Conservation (phyloP, 2,329 filamentous ascomycete genomes). For the Alternaria gansuensis region DNA sequence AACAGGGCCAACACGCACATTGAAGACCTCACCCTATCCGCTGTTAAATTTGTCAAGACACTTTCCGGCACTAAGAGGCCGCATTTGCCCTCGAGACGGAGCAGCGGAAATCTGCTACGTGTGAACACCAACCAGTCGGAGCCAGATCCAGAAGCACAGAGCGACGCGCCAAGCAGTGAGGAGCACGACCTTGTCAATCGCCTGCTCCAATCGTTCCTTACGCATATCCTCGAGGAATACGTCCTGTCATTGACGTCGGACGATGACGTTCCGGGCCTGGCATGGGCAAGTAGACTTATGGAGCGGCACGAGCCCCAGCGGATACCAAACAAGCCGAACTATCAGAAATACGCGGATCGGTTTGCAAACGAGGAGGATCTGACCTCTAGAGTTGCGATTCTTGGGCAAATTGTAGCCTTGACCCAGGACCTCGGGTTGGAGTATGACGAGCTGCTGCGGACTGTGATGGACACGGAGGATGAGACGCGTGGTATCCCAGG, state of each 20-base stretch:
- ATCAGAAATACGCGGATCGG: slow-evolving; percentile 67
- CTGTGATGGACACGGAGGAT: slow-evolving; percentile 53
- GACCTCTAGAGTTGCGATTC: slow-evolving; percentile 68
- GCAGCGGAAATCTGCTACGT: slow-evolving; percentile 58
- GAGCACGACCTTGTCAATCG: slow-evolving; percentile 70
- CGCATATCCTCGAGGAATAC: slow-evolving; percentile 78
- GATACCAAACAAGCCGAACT: slow-evolving; percentile 64
- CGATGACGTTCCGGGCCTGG: slow-evolving; percentile 60
- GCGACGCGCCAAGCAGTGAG: slow-evolving; percentile 55
- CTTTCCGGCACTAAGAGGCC: slow-evolving; percentile 74
- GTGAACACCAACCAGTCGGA: slow-evolving; percentile 49
- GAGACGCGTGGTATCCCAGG: slow-evolving; percentile 55
- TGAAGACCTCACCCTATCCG: slow-evolving; percentile 73
- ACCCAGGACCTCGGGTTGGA: slow-evolving; percentile 65
- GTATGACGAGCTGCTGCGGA: slow-evolving; percentile 58
- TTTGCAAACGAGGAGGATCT: slow-evolving; percentile 72
- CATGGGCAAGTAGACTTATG: slow-evolving; percentile 66
- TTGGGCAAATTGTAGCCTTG: slow-evolving; percentile 77
- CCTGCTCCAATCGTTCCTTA: slow-evolving; percentile 79
- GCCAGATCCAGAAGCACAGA: slow-evolving; percentile 66
- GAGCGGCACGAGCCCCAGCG: slow-evolving; percentile 73
- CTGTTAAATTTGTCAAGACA: slow-evolving; percentile 75
- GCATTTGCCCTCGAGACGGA: slow-evolving; percentile 66
- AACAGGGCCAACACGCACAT: slow-evolving; percentile 62
- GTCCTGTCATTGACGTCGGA: slow-evolving; percentile 62